These are phyloP conservation scores for Buxus sempervirens DNA, from an alignment of 164 flowering plant genomes.

Conservation along the genomic window DNA sequence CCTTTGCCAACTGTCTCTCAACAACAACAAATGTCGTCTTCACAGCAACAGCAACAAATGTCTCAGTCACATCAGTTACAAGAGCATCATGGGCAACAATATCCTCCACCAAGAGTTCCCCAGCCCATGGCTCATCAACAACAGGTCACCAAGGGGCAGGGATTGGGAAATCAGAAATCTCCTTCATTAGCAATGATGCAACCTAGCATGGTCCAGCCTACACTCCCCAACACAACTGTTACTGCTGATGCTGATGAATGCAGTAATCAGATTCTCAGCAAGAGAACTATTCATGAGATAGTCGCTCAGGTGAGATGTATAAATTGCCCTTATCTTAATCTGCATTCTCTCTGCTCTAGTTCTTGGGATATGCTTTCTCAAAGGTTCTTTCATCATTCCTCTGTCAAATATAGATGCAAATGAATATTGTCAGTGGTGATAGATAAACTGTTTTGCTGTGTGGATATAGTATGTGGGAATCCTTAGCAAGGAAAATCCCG, in stretches of 20 bases:
- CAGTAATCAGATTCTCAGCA: constrained; percentile 58
- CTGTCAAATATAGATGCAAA: no score
- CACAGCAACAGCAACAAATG: constrained; percentile 40
- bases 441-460: no score
- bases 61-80: constrained; percentile 44
- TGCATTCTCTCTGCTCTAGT: background rate
- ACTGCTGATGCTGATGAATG: constrained; percentile 47
- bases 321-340: background rate
- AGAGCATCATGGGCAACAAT: constrained; percentile 57
- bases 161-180: constrained; percentile 49
- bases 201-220: constrained; percentile 30
- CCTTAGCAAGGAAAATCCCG: no score
- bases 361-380: background rate
- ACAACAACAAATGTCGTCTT: constrained; percentile 44
- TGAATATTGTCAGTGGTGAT: no score
- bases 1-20: constrained; percentile 36
- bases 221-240: constrained; percentile 26
- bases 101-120: constrained; percentile 40
- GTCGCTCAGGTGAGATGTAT: constrained; percentile 57
- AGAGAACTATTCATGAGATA: constrained; percentile 86
- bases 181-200: constrained; percentile 34
- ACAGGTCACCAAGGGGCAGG: constrained; percentile 41
- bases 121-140: constrained; percentile 50
- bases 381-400: background rate
- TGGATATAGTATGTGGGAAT: no score